Conservation (phyloP, 2,329 filamentous ascomycete species). For the Ceratocystis variospora region DNA sequence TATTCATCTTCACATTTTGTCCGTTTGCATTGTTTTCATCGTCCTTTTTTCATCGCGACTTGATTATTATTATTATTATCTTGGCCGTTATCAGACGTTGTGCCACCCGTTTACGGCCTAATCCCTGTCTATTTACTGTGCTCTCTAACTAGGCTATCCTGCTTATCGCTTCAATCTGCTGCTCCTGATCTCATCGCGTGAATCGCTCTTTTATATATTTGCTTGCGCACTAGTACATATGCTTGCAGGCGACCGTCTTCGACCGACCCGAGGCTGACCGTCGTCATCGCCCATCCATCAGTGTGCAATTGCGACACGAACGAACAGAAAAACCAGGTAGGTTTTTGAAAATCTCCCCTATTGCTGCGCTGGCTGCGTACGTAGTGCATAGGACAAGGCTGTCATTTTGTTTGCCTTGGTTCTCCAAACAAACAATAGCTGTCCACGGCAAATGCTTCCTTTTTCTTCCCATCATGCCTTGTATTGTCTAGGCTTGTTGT, state of each 20-base stretch:
- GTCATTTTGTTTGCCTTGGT: not conserved
- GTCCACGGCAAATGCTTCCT: conserved; percentile 5
- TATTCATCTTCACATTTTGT: not conserved
- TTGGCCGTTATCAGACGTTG: not conserved
- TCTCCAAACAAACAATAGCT: not conserved
- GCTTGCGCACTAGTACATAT: not conserved
- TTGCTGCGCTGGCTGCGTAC: not conserved
- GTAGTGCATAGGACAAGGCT: not conserved
- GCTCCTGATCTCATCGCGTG: not conserved
- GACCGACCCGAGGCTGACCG: not conserved
- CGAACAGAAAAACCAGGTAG: not conserved
- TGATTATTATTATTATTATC: not conserved
- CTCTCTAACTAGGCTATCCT: not conserved
- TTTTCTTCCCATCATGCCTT: not conserved
- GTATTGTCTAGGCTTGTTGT: not conserved
- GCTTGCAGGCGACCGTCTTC: not conserved
- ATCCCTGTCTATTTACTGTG: not conserved
- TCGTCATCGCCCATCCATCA: not conserved
- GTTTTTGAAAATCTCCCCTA: not conserved
- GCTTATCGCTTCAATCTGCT: not conserved
- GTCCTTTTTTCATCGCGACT: not conserved
- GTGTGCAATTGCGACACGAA: not conserved
- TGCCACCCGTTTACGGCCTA: not conserved
- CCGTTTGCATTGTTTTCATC: not conserved
- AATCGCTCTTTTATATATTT: not conserved